phyloP scores from a whole-genome alignment of 805 yeast genomes.

The Kazachstania kunashirensis region DNA sequence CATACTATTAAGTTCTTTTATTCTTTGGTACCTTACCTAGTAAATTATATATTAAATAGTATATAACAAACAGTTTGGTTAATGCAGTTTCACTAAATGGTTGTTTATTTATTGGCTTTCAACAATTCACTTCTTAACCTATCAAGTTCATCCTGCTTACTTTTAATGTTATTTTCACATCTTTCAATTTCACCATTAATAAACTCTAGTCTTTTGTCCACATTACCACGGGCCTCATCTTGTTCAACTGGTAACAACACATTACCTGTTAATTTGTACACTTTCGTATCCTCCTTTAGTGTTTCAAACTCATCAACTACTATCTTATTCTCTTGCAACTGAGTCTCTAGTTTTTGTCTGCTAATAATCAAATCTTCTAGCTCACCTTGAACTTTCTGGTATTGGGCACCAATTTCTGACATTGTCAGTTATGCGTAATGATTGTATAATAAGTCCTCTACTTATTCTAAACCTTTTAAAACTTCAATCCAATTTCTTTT shows the following conservation, averaged over 20 bases:
- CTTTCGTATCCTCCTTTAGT: conserved; percentile 59
- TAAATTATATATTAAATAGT: too few relatives aligned
- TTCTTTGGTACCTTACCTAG: too few relatives aligned
- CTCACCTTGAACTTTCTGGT: conserved; percentile 38
- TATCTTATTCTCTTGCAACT: conserved; percentile 84
- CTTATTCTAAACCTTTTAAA: too few relatives aligned
- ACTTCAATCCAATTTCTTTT: too few relatives aligned
- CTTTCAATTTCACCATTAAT: conserved; percentile 68
- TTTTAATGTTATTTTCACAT: conserved; percentile 61
- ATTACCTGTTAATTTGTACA: conserved; percentile 87
- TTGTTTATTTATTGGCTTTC: conserved; percentile 11
- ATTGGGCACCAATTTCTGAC: conserved; percentile 19
- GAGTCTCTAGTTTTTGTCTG: conserved; percentile 86
- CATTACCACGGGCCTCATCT: conserved; percentile 73
- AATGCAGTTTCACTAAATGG: too few relatives aligned
- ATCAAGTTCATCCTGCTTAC: conserved; percentile 47
- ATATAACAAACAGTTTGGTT: too few relatives aligned
- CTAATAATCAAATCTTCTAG: conserved; percentile 50
- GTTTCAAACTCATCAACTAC: conserved; percentile 71
- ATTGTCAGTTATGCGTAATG: conserved; percentile 2
- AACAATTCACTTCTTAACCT: conserved; percentile 46
- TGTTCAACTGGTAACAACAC: conserved; percentile 84
- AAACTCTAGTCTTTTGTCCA: conserved; percentile 81
- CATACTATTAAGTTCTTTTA: too few relatives aligned
- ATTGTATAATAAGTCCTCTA: too few relatives aligned